Conservation (phyloP, 257 asterid genomes). For the Solanum pimpinellifolium region DNA sequence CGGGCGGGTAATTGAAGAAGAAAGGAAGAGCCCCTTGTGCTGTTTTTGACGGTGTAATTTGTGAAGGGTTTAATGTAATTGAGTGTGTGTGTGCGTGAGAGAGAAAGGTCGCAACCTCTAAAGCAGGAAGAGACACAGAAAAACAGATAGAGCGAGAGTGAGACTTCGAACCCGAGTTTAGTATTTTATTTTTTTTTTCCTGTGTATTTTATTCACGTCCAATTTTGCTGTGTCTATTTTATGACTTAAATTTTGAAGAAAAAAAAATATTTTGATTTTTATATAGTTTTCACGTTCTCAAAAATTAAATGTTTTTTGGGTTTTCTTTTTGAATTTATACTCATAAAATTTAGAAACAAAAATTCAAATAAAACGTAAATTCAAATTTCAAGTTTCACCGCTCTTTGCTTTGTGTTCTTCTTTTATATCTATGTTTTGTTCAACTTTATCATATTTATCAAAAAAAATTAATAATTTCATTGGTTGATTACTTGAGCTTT, state of each 20-base stretch:
- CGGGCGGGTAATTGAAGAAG: not conserved
- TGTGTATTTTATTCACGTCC: not conserved
- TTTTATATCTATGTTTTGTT: not conserved
- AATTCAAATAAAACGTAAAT: not conserved
- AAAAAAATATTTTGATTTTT: no score
- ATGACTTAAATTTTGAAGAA: not conserved
- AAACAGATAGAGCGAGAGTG: not conserved
- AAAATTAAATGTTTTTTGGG: no score
- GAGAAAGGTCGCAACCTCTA: not conserved
- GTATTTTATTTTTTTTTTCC: not conserved
- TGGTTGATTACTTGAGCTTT: not conserved
- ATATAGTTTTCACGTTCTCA: not conserved
- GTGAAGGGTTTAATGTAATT: not conserved
- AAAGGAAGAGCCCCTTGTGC: not conserved
- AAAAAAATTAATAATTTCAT: no score
- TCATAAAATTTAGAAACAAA: no score
- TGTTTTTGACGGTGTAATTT: not conserved
- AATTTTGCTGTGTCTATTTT: not conserved
- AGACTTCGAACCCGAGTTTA: not conserved
- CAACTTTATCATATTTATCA: not conserved
- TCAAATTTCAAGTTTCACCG: not conserved
- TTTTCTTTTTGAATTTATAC: no score
- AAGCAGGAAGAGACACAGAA: not conserved
- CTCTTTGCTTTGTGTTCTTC: not conserved
- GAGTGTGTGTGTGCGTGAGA: not conserved